A percentile compares a stretch with the other conserved stretches of the same genome.
phyloP scores from a whole-genome alignment of 805 yeast genomes.

The Crinitomyces ghanaensis region DNA sequence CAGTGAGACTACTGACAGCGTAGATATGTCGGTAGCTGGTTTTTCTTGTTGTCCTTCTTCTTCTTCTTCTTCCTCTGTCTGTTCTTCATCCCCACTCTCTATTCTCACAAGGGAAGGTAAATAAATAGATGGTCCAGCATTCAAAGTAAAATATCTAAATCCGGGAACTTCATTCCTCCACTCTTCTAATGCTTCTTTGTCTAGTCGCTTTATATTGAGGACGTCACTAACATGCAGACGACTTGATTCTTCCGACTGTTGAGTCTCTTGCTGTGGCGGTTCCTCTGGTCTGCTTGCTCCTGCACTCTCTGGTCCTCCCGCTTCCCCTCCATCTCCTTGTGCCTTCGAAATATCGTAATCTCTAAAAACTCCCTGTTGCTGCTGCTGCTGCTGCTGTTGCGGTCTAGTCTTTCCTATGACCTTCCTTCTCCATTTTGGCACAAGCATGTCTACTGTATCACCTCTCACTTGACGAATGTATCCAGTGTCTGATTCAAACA shows the following conservation, averaged over 20 bases:
- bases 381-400: too few relatives aligned
- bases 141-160: constrained; percentile 15
- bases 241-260: too few relatives aligned
- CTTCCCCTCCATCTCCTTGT: too few relatives aligned
- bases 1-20: constrained; percentile 37
- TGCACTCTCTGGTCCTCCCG: too few relatives aligned
- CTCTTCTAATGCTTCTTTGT: constrained; percentile 40
- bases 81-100: constrained; percentile 40
- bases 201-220: constrained; percentile 11
- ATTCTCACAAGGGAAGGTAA: constrained; percentile 12
- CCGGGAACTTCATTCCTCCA: constrained; percentile 3
- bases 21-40: too few relatives aligned
- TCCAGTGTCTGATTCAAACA: constrained; percentile 6
- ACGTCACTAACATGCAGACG: too few relatives aligned
- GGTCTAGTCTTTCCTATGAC: too few relatives aligned
- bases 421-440: too few relatives aligned
- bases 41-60: too few relatives aligned
- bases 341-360: too few relatives aligned
- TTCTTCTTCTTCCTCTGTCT: constrained; percentile 25
- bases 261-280: too few relatives aligned
- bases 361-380: too few relatives aligned
- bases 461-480: constrained; percentile 5
- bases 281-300: constrained; percentile 1
- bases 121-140: constrained; percentile 1
- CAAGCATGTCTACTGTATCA: constrained; percentile 5